phyloP scores from a whole-genome alignment of 2,329 filamentous ascomycete species.

The Ceratocystis albifundus region DNA sequence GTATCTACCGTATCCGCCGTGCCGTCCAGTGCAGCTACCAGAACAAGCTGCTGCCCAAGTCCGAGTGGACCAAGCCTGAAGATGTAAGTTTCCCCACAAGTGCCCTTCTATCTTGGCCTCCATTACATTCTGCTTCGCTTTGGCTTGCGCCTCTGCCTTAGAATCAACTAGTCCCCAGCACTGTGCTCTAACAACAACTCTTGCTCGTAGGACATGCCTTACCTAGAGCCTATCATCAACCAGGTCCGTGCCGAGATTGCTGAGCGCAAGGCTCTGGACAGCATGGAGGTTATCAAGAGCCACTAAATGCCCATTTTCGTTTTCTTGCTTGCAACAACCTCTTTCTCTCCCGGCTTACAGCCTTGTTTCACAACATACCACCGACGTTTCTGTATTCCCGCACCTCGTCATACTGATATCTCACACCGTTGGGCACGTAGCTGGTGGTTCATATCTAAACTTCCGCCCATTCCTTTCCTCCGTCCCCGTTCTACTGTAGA shows the following conservation, averaged over 20 bases:
- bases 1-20: conserved; percentile 91
- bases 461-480: neutral
- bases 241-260: conserved; percentile 40
- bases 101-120: neutral
- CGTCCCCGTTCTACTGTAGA: neutral
- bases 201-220: conserved; percentile 38
- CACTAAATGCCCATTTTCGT: conserved; percentile 30
- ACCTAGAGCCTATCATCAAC: conserved; percentile 43
- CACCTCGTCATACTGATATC: neutral
- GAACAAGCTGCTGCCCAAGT: conserved; percentile 53
- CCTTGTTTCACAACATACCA: neutral
- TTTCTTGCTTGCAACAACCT: conserved; percentile 8
- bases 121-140: neutral
- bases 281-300: conserved; percentile 40
- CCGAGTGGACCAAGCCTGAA: conserved; percentile 48
- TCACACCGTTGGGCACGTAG: neutral
- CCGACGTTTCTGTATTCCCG: neutral
- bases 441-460: too few species aligned
- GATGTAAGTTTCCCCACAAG: conserved; percentile 32
- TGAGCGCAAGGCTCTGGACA: conserved; percentile 44
- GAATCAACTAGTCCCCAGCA: neutral
- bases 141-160: neutral
- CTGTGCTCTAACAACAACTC: conserved; percentile 23
- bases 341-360: conserved; percentile 12
- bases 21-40: conserved; percentile 66